Evolutionary conservation across 345 rosid genomes (phyloP), one percentile per base, ranked within the genome.

Genomic region (Gynandropsis gynandra): DNA sequence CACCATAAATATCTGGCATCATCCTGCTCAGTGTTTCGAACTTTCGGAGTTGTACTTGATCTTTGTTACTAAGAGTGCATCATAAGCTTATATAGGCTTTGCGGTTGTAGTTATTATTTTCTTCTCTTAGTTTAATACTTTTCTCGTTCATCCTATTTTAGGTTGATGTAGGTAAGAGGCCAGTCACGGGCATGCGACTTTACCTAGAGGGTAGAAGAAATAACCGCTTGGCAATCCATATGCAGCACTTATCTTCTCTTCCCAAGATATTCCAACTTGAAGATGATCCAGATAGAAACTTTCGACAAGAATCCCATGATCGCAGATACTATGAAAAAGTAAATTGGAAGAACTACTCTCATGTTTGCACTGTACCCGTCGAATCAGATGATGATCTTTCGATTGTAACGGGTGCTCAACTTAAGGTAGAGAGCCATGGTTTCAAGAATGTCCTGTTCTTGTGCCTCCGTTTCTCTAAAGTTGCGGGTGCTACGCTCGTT

Each of bases 141-240:
- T 40, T 42, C 48, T 61, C 2, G 51, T 58, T 31, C 54, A 52
- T 58, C 40, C 33, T 32, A 21, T 53, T 49, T 55, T 74, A 87
- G 98, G 95, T 92, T 64, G 95, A 87, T 63, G 98, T 88, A 50
- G 95, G 96, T 47, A 81, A 81, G 73, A 77, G 96, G 59, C 98
- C 96, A 3, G 78, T 92, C 46, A 92, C 96, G 37, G 98, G 98
- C 47, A 76, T 92, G 61, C 75, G 98, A 52, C 98, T 92, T 35
- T 87, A 84, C 74, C 80, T 92, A 51, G 97, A 92, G 52, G 98
- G 98, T 47, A 74, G 80, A 78, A 78, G 86, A 60, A 84, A 88
- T 65, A 89, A 87, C 50, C 78, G 80, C 44, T 48, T 92, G 47
- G 96, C 96, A 11, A 71, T 92, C 55, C 95, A 87, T 63, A 49